These are phyloP conservation scores for Aspergillus coremiiformis DNA, from an alignment of 495 filamentous ascomycete species.

Conservation along the genomic window DNA sequence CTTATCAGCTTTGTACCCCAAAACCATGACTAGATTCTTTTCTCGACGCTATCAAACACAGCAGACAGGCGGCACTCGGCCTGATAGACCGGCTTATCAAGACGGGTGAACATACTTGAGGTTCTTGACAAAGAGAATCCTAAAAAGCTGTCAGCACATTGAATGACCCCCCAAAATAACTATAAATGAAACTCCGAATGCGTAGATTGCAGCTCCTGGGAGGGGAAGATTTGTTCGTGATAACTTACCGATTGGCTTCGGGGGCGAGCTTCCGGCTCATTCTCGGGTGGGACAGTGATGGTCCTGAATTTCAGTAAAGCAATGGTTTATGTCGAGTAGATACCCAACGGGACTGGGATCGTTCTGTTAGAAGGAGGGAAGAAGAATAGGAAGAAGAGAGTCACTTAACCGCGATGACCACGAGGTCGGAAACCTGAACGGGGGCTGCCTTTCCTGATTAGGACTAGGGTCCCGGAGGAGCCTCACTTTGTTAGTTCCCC, in stretches of 20 bases:
- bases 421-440: slow-evolving; percentile 20
- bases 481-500: slow-evolving; percentile 14
- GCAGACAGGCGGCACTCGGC: slow-evolving; percentile 3
- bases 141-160: slow-evolving; percentile 25
- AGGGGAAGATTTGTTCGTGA: slow-evolving; percentile 28
- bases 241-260: slow-evolving; percentile 85
- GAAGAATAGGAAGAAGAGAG: slow-evolving; percentile 9
- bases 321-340: slow-evolving; percentile 7
- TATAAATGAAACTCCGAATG: not conserved
- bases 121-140: slow-evolving; percentile 98
- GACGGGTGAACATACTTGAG: slow-evolving; percentile 57
- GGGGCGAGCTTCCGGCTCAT: slow-evolving; percentile 76
- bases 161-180: not conserved
- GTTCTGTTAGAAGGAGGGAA: slow-evolving; percentile 7
- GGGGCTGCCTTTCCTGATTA: slow-evolving; percentile 19
- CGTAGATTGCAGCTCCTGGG: slow-evolving; percentile 6
- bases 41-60: not conserved
- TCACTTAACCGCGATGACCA: slow-evolving; percentile 16
- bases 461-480: slow-evolving; percentile 24
- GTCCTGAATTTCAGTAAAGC: slow-evolving; percentile 7
- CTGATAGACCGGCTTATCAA: slow-evolving; percentile 15
- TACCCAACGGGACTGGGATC: slow-evolving; percentile 15
- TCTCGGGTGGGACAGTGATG: slow-evolving; percentile 26
- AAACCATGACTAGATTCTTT: not conserved
- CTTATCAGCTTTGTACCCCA: slow-evolving; percentile 8